These are phyloP conservation scores for Edaphochlamys debaryana DNA, from an alignment of 139 green algal genomes.

Conservation along the genomic window DNA sequence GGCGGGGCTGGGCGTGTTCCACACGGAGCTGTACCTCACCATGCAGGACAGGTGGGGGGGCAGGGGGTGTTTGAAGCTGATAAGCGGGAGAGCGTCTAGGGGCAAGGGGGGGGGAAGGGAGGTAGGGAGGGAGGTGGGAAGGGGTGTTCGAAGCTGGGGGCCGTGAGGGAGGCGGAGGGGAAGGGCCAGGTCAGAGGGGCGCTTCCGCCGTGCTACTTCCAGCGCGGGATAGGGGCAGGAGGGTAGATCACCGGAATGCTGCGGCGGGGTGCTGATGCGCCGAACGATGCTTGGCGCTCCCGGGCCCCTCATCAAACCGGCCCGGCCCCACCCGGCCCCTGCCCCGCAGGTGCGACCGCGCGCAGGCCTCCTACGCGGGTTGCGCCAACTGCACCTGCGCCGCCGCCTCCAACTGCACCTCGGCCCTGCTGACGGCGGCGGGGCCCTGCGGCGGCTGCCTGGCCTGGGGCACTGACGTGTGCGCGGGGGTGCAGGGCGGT, in stretches of 20 bases:
- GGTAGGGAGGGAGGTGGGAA: neutral
- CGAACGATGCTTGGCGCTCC: no score
- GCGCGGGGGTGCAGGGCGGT: neutral
- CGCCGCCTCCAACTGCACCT: conserved; percentile 12
- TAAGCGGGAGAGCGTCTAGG: no score
- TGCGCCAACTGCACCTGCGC: conserved; percentile 21
- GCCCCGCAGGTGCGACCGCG: neutral
- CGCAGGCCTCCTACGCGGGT: neutral
- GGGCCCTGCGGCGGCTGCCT: neutral
- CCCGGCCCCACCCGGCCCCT: neutral
- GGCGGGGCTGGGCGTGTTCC: conserved; percentile 17
- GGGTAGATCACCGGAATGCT: no score
- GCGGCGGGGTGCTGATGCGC: no score
- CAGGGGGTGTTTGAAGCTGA: no score
- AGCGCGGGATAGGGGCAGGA: no score
- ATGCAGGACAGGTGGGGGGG: conserved; percentile 14
- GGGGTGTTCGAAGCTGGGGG: neutral
- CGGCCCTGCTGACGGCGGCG: neutral
- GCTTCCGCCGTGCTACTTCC: no score
- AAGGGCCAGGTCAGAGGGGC: no score
- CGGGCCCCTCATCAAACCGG: no score
- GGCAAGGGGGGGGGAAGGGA: no score
- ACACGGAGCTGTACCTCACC: conserved; percentile 3
- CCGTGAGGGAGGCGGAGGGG: no score
- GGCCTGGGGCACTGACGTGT: conserved; percentile 22